phyloP scores from a whole-genome alignment of 805 yeast species.

The Candida dajiaensis region DNA sequence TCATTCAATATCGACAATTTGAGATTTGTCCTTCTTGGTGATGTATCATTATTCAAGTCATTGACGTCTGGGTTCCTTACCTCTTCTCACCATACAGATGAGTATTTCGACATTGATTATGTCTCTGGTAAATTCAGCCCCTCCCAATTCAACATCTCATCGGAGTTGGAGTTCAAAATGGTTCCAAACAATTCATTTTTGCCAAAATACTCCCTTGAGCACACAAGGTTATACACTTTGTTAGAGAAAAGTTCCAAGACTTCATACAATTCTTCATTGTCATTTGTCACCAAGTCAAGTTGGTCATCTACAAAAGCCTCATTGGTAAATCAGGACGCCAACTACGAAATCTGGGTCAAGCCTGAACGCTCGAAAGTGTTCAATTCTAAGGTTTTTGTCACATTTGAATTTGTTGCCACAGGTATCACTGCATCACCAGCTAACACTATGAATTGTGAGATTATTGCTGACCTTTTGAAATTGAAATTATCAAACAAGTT shows the following conservation, averaged over 20 bases:
- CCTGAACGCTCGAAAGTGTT: slow-evolving; percentile 26
- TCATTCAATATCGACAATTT: slow-evolving; percentile 28
- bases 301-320: slow-evolving; percentile 28
- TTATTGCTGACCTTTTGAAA: slow-evolving; percentile 44
- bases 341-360: slow-evolving; percentile 49
- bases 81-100: slow-evolving; percentile 25
- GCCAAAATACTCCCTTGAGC: slow-evolving; percentile 27
- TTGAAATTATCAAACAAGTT: slow-evolving; percentile 32
- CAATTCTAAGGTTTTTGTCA: slow-evolving; percentile 31
- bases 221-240: slow-evolving; percentile 18
- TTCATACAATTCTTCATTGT: slow-evolving; percentile 27
- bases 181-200: slow-evolving; percentile 30
- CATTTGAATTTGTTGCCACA: slow-evolving; percentile 39
- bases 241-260: slow-evolving; percentile 21
- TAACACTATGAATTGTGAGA: slow-evolving; percentile 44
- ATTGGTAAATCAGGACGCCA: slow-evolving; percentile 28
- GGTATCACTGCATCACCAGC: slow-evolving; percentile 28
- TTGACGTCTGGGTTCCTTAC: background rate
- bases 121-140: slow-evolving; percentile 12
- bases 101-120: slow-evolving; percentile 41
- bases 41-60: slow-evolving; percentile 4
- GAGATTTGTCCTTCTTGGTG: slow-evolving; percentile 30
- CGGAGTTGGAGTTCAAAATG: slow-evolving; percentile 1
- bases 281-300: slow-evolving; percentile 27
- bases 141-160: background rate